Conservation (phyloP, 2,329 filamentous ascomycete genomes). For the Epichloe sylvatica region DNA sequence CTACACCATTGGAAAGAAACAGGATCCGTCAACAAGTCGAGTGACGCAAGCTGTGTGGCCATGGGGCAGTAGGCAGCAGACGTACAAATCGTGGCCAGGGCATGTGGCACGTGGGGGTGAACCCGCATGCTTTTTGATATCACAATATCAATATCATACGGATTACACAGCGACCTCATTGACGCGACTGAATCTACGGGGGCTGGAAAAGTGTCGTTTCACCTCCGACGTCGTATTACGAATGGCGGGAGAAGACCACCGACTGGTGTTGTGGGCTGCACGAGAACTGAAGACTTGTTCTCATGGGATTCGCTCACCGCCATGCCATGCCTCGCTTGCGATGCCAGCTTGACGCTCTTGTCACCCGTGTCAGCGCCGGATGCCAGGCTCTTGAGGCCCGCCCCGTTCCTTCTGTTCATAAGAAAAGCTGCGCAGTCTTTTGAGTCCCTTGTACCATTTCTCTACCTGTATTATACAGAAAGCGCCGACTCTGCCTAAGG, state of each 20-base stretch:
- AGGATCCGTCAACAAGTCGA: too few species aligned
- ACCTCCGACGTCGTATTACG: background rate
- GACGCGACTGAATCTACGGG: too few species aligned
- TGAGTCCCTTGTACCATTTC: background rate
- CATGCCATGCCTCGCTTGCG: background rate
- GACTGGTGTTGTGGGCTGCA: background rate
- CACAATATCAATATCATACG: too few species aligned
- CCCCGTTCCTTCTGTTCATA: background rate
- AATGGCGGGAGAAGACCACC: too few species aligned
- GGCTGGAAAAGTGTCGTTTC: background rate
- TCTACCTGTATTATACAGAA: slow-evolving; percentile 3
- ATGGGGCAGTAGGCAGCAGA: too few species aligned
- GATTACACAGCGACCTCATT: too few species aligned
- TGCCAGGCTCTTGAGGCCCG: background rate
- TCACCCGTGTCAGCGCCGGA: background rate
- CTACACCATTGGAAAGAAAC: too few species aligned
- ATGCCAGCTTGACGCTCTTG: background rate
- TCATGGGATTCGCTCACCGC: background rate
- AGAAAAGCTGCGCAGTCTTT: background rate
- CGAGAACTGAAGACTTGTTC: background rate
- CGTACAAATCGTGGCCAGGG: slow-evolving; percentile 8
- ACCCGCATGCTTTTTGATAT: background rate
- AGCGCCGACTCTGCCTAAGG: background rate
- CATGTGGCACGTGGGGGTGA: slow-evolving; percentile 10
- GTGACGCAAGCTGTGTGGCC: too few species aligned